Base-by-base conservation (phyloP, 164 flowering plant genomes). In the Cinnamomum chago region DNA sequence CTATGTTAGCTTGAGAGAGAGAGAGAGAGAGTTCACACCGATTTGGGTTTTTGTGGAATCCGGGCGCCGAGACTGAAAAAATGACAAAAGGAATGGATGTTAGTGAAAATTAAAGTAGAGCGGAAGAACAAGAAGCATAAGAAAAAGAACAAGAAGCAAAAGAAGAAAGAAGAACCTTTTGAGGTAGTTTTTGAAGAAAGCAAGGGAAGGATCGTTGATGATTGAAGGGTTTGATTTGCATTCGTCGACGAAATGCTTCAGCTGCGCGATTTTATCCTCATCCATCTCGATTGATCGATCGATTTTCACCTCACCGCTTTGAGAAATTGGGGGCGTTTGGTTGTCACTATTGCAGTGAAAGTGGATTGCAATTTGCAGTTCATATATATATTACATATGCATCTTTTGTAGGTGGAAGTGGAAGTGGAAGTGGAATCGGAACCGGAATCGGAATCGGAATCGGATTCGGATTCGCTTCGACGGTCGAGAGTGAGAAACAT, bases 181-280 rank as follows among this genome's bases (percentile, higher is more conserved):
- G 47, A 91, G 87, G 78, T 84, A 91, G 58, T 67, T 68, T 75
- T 77, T 88, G 90, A 90, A 91, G 83, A 91, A 91, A 22, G 73
- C 70, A 62, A 90, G 76, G 75, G 87, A 82, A 15, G 90, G 91
- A 51, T 79, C 71, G 76, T 86, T 71, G 71, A 91, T 83, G 50
- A 89, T 74, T 2, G 88, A 81, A 65, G 96, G 96, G 67, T 88
- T 81, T 20, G 84, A 77, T 65, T 83, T 87, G 85, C 87, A 91
- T 22, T 67, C 74, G 11, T 81, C 83, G 7, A 91, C 77, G 66
- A 89, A 85, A 5, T 50, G 73, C 84, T 80, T 85, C 75, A 91
- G 76, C 77, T 85, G 87, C 71, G 73, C 81, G 24, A 85, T 73
- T 73, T 68, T 77, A 27, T 67, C 65, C n/a, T 74, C 76, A 2